Base-by-base conservation (phyloP, 2,329 filamentous ascomycete species). In the Malbranchea zuffiana region DNA sequence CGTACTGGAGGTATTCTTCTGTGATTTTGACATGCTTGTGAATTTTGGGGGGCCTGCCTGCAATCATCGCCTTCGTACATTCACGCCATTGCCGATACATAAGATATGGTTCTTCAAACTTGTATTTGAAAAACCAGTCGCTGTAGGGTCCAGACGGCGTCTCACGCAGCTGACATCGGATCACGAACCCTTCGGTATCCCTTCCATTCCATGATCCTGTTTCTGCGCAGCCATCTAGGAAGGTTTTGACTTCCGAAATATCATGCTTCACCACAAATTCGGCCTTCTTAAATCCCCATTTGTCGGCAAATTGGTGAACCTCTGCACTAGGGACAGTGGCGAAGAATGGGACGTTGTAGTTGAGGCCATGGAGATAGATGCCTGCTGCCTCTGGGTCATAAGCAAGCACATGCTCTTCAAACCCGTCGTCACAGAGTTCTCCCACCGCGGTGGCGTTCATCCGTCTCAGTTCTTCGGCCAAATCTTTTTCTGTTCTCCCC, bases 121-220 rank as follows among this genome's bases (percentile, higher is more conserved):
- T 98, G 74, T 87, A 98, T 62, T 98, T 98, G 78, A 98, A 98
- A 62, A 98, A 98, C 90, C 90, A 98, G 57, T 98, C 87, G n/a
- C 74, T 65, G 56, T 78, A 90, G 0, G 74, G 71, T 2, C 57
- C 59, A 10, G 57, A 55, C 1, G 60, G 63, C 0, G 66, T 65
- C 32, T 61, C 51, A 36, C 54, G 68, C 67, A 67, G 77, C 64
- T 76, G 83, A 71, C 90, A 96, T 39, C 90, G 80, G 48, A 98
- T 81, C 40, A 98, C 90, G 50, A 98, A 98, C 3, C 90, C 90
- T 61, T 98, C 90, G 0, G 94, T 88, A 48, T 96, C 88, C 37
- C 87, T 81, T 6, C 87, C 88, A 44, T 82, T 79, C 61, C 93
- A 88, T 23, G 83, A 80, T 4, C 90, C 90, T 6, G 85, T 88